Evolutionary conservation across 2,329 filamentous ascomycete genomes (phyloP), one percentile per base, ranked within the genome.

Genomic region (Nemania sp.): DNA sequence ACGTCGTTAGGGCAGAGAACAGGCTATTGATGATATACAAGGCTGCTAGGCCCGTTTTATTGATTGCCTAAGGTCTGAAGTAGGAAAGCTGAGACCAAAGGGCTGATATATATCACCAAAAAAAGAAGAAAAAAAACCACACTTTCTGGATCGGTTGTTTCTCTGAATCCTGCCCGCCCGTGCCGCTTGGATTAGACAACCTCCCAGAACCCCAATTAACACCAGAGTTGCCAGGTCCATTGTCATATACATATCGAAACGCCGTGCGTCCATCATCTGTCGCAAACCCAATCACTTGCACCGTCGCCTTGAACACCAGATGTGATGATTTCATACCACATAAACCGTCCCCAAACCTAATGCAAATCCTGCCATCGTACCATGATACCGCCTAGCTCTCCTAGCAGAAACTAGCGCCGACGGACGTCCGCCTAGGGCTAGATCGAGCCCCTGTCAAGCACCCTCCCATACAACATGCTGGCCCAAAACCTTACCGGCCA

Each of bases 71-170:
- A 68, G 68, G 72, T 72, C 71, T 70, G 70, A 71, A 41, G 6
- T 65, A 49, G 27, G 62, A 65, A 59, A 52, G 32, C 47, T 29
- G 38, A 62, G 70, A 70, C 70, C 70, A 59, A 59, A 64, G 61
- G 67, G 54, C 61, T 70, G 66, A 65, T 65, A 72, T 75, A 75
- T 72, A 76, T 69, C 75, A 73, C 58, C 75, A 76, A 60, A 74
- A 62, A 58, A 62, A 62, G 49, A 62, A 62, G 62, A 66, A 61
- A 62, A 55, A 60, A 73, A 62, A 73, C 65, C 51, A 47, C n/a
- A 64, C 41, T 62, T 67, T 69, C 70, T 54, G 60, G 68, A 52
- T 64, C 24, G 32, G 8, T 64, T 54, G 32, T 41, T 51, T 26
- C 13, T 20, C 63, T 26, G 35, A 27, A 29, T 45, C 35, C 8